These are phyloP conservation scores for Bromus sterilis DNA, from an alignment of 176 grass and related monocot genomes.

Conservation along the genomic window DNA sequence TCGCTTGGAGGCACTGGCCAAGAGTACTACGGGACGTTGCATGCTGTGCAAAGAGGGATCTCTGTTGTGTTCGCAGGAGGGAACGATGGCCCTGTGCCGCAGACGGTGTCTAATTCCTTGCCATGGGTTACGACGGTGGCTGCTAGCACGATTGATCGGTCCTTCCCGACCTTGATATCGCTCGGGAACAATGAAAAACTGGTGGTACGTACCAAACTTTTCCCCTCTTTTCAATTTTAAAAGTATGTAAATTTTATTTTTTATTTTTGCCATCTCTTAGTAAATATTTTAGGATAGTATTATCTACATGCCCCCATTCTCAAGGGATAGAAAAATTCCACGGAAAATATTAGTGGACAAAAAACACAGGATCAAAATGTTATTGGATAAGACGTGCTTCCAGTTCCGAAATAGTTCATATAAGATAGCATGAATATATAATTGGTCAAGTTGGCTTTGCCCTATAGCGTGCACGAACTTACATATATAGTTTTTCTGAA, in stretches of 20 bases:
- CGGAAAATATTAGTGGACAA: too few species aligned
- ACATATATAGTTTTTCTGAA: background rate
- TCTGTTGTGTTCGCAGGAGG: constrained; percentile 26
- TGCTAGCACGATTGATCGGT: constrained; percentile 40
- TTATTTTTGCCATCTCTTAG: too few species aligned
- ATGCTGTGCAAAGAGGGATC: constrained; percentile 44
- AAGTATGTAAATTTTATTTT: too few species aligned
- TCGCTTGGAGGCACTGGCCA: background rate
- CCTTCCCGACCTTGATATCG: constrained; percentile 32
- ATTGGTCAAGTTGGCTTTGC: background rate
- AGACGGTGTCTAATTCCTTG: background rate
- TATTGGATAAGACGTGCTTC: too few species aligned
- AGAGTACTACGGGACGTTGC: constrained; percentile 11
- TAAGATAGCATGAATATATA: background rate
- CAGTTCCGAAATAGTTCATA: too few species aligned
- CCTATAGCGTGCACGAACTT: background rate
- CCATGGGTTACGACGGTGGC: constrained; percentile 50
- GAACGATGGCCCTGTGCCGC: constrained; percentile 3
- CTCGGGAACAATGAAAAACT: constrained; percentile 40
- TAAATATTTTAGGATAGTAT: too few species aligned
- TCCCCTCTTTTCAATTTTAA: too few species aligned
- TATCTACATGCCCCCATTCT: too few species aligned
- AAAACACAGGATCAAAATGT: too few species aligned
- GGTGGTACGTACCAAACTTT: constrained; percentile 26
- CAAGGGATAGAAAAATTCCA: too few species aligned